phyloP scores from a whole-genome alignment of 495 filamentous ascomycete species.

The Peziza echinospora region DNA sequence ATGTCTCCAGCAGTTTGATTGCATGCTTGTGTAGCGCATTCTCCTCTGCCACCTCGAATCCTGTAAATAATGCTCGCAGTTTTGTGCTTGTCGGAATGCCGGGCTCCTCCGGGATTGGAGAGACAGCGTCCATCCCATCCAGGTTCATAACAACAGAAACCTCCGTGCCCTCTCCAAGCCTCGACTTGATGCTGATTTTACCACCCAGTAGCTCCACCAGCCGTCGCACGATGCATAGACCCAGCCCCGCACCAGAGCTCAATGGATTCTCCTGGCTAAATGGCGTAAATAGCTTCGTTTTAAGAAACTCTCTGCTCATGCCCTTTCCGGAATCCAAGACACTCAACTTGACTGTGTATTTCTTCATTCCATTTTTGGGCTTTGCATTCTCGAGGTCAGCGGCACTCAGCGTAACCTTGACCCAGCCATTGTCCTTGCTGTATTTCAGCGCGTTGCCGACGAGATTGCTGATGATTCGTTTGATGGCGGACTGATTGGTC shows the following conservation, averaged over 20 bases:
- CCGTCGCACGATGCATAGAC: constrained; percentile 45
- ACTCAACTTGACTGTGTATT: constrained; percentile 23
- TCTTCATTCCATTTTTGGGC: constrained; percentile 11
- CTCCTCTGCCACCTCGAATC: no score
- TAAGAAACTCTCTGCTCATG: constrained; percentile 47
- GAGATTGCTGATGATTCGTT: constrained; percentile 60
- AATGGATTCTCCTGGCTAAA: constrained; percentile 51
- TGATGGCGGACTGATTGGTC: constrained; percentile 48
- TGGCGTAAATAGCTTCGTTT: constrained; percentile 41
- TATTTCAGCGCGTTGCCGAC: constrained; percentile 73
- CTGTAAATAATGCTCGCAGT: no score
- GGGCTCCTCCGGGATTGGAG: no score
- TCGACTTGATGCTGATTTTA: constrained; percentile 35
- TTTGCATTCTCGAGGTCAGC: no score
- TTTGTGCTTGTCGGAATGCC: neutral
- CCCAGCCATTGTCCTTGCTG: constrained; percentile 37
- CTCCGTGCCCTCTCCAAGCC: constrained; percentile 34
- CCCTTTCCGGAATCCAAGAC: constrained; percentile 47
- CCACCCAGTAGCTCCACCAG: constrained; percentile 40
- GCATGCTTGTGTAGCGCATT: no score
- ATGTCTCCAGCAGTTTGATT: constrained; percentile 12
- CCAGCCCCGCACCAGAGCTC: constrained; percentile 44
- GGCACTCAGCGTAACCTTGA: constrained; percentile 37
- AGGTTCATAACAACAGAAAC: no score
- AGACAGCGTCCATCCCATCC: no score